Percentiles rank a stretch among this genome's conserved stretches.
phyloP scores from a whole-genome alignment of 2,329 filamentous ascomycete species.

The Colletotrichum tabaci region DNA sequence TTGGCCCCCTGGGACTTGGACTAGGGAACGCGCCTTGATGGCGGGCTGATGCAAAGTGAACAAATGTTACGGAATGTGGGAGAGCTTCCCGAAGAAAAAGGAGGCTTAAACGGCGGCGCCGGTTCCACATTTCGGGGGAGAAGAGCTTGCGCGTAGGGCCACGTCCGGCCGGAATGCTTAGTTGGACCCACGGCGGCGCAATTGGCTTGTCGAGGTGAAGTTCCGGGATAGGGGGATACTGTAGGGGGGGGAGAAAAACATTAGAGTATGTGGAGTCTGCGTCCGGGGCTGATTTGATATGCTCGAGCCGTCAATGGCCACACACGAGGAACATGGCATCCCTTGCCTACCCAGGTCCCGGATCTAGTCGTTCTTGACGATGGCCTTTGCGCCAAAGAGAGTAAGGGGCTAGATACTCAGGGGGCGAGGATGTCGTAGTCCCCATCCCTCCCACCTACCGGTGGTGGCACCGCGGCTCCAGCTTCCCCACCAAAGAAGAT shows the following conservation, averaged over 20 bases:
- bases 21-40: background rate
- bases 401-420: background rate
- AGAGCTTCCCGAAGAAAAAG: constrained; percentile 28
- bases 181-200: background rate
- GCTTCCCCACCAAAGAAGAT: background rate
- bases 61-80: constrained; percentile 32
- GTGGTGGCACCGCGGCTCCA: constrained; percentile 1
- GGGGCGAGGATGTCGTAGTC: constrained; percentile 10
- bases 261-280: constrained; percentile 22
- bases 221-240: background rate
- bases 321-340: background rate
- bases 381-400: background rate
- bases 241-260: background rate
- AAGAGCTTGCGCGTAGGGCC: constrained; percentile 34
- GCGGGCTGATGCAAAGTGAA: background rate
- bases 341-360: constrained; percentile 12
- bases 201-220: background rate
- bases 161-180: background rate
- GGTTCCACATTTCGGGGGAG: constrained; percentile 5
- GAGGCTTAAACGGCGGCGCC: constrained; percentile 27
- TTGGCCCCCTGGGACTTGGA: background rate
- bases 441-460: background rate
- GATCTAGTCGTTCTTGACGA: background rate
- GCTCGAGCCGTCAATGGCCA: constrained; percentile 19
- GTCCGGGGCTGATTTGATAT: constrained; percentile 32